phyloP scores from a whole-genome alignment of 2,329 filamentous ascomycete genomes.

The Penicillium sp. region DNA sequence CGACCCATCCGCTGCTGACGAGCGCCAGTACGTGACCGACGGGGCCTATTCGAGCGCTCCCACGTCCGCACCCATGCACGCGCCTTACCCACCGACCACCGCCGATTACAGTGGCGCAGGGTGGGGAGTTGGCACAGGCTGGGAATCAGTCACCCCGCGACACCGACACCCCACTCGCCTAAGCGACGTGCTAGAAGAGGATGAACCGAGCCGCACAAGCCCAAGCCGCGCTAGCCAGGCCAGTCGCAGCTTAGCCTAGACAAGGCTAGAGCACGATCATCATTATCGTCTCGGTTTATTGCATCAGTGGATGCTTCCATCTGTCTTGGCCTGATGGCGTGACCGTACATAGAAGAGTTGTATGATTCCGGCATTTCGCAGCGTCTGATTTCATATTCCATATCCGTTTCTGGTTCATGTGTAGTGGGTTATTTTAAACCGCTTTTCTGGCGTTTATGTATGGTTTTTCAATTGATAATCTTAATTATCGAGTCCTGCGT shows the following conservation, averaged over 20 bases:
- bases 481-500: too few species aligned
- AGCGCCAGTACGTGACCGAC: conserved; percentile 42
- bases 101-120: conserved; percentile 62
- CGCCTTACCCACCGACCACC: conserved; percentile 31
- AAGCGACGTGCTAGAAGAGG: conserved; percentile 82
- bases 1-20: conserved; percentile 45
- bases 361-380: too few species aligned
- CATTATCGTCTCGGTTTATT: too few species aligned
- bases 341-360: too few species aligned
- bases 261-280: too few species aligned
- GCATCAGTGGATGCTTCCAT: too few species aligned
- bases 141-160: conserved; percentile 64
- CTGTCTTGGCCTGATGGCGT: too few species aligned
- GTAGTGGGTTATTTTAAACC: too few species aligned
- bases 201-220: conserved; percentile 63
- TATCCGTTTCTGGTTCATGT: too few species aligned
- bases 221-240: conserved; percentile 61
- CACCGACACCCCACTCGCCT: conserved; percentile 85
- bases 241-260: conserved; percentile 31
- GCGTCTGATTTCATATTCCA: too few species aligned
- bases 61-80: conserved; percentile 24
- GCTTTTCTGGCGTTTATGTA: too few species aligned
- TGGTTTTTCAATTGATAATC: too few species aligned
- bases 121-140: conserved; percentile 61
- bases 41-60: conserved; percentile 23